Conservation (phyloP, 768 basidiomycete genomes). For the Termitomyces sp. region DNA sequence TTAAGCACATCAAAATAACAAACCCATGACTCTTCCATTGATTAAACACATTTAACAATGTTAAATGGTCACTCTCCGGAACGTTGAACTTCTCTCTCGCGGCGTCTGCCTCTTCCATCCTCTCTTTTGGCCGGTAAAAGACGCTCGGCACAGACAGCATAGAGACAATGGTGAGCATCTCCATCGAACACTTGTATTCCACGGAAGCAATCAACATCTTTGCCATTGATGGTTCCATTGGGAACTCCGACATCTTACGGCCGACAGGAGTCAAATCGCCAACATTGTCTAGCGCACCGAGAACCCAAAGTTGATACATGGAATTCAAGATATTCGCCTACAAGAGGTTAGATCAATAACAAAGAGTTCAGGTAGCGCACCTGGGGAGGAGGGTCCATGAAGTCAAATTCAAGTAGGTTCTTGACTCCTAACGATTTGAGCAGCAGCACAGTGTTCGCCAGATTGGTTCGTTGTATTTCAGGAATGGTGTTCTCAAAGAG, state of each 20-base stretch:
- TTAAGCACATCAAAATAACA: constrained; percentile 21
- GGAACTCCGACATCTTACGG: constrained; percentile 98
- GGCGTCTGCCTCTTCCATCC: constrained; percentile 97
- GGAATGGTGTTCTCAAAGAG: constrained; percentile 95
- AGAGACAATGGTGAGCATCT: constrained; percentile 98
- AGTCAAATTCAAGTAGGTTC: constrained; percentile 96
- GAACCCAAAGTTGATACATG: constrained; percentile 99
- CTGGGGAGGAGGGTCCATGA: constrained; percentile 99
- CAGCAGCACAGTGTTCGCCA: constrained; percentile 93
- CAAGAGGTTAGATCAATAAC: not conserved
- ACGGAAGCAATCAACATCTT: constrained; percentile 98
- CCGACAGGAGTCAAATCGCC: constrained; percentile 93
- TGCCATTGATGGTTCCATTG: constrained; percentile 98
- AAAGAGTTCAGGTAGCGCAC: constrained; percentile 30
- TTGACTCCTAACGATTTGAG: constrained; percentile 97
- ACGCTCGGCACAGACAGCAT: constrained; percentile 99
- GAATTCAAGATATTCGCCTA: constrained; percentile 97
- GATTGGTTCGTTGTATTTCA: constrained; percentile 96
- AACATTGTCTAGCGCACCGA: constrained; percentile 94
- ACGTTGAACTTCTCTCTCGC: constrained; percentile 98
- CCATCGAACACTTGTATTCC: constrained; percentile 87
- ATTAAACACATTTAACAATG: constrained; percentile 91
- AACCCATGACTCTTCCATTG: constrained; percentile 98
- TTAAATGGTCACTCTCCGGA: constrained; percentile 96
- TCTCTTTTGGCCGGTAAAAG: constrained; percentile 95